Evolutionary conservation across 208 protist species (phyloP), one percentile per base, ranked within the genome.

Genomic region (Trypanosoma lewisi): DNA sequence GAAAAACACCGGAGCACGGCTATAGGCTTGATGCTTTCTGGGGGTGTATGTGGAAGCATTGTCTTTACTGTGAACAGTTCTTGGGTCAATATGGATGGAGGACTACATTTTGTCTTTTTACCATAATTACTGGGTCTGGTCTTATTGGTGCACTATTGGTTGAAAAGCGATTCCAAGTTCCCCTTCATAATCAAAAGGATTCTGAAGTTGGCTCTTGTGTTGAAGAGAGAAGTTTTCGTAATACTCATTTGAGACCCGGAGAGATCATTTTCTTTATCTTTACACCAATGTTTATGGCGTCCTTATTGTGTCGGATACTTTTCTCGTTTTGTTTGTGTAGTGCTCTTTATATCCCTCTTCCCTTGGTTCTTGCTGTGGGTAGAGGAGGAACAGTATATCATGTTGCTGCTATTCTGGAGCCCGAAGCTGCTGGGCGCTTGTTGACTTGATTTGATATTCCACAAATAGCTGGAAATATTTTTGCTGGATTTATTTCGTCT

Each of bases 331-430:
- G n/a, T 57, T 57, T 67, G 28, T 67, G 4, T 47, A 50, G 7
- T 50, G 12, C 42, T 17, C 16, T 67, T 37, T 54, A 67, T 47
- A 16, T 59, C 39, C 39, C 39, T 54, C 30, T 57, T 52, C 48
- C 61, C 7, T 33, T 59, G 41, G 52, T 27, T 23, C 51, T 59
- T 17, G 21, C 61, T 36, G 55, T 67, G 61, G 61, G 33, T n/a
- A 67, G 30, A 19, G 30, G 51, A 14, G 48, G 33, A 52, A 57
- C 61, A 36, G 61, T 67, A n/a, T 67, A 45, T 41, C 45, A 57
- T 25, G 27, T 47, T 50, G 3, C 1, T 21, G 21, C 17, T 42
- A 11, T 4, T 6, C 55, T 67, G 37, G 51, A 49, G 36, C 11
- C 44, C n/a, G 25, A 1, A 19, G 36, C 41, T 57, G 61, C 48